Base-by-base conservation (phyloP, 1,284 basidiomycete genomes). In the Pascua sp. region DNA sequence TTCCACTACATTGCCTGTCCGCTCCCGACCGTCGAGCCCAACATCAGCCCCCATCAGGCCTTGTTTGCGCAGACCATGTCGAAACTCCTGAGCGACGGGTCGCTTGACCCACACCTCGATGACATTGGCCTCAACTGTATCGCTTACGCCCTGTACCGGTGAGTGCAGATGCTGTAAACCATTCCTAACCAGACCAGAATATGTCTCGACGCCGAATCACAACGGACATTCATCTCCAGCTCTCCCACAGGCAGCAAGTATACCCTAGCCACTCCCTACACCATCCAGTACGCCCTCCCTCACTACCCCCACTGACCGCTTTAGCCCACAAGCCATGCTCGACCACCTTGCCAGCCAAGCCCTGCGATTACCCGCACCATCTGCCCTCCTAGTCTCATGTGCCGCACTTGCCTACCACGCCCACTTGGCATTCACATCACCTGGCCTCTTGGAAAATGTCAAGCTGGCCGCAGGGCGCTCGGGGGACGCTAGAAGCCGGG, bases 401-500 rank as follows among this genome's bases (percentile, higher is more conserved):
- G 54, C 63, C 0, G 66, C 64, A 1, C 53, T 66, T 2, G 60
- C 64, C 15, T 56, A 66, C 51, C 66, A 67, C 46, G 45, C 62
- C 5, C 64, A 64, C 40, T 40, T 67, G 18, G 49, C 56, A 10
- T 65, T 67, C 51, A 55, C 61, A 1, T 49, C 49, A 8, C 18
- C 48, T 0, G 62, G 62, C 2, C 49, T 67, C 18, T n/a, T 67
- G 11, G 60, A 67, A 15, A 42, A 51, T 18, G 47, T 67, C 49
- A 66, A 66, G 51, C 40, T 60, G 4, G 66, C 64, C 1, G 66
- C 66, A 5, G 66, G 66, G 2, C 61, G 62, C 11, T 43, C 47
- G 12, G 52, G 61, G n/a, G 24, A 48, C n/a, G 5, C 17, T 43
- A 0, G 42, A 17, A 2, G 47, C 42, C 4, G 37, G 39, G 37